These are phyloP conservation scores for Fusarium secorum DNA, from an alignment of 2,329 filamentous ascomycete genomes.

Conservation along the genomic window DNA sequence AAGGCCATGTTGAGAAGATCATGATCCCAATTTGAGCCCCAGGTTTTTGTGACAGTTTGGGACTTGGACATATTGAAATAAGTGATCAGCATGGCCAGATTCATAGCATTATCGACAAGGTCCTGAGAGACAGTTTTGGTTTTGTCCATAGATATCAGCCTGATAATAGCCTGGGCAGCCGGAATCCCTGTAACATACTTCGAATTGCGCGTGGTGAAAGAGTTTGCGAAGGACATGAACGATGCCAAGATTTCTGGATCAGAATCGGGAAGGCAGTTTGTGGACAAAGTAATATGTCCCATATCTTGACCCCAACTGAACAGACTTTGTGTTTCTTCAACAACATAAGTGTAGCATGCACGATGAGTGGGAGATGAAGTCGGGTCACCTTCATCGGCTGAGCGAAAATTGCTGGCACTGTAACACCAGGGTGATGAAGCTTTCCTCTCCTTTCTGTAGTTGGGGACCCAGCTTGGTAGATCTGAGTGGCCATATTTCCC, in stretches of 20 bases:
- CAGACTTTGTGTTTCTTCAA: neutral
- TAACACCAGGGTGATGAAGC: neutral
- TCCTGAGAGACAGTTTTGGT: neutral
- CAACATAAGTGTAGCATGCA: neutral
- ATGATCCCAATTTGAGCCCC: neutral
- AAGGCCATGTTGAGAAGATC: neutral
- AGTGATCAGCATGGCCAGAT: neutral
- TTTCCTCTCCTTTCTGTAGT: neutral
- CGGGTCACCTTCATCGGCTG: neutral
- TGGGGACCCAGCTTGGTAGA: conserved; percentile 5
- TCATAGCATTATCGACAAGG: neutral
- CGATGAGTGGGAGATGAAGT: neutral
- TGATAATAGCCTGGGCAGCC: neutral
- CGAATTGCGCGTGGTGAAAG: neutral
- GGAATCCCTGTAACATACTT: neutral
- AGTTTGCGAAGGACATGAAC: conserved; percentile 8
- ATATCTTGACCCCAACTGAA: neutral
- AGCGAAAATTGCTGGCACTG: neutral
- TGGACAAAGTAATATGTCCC: neutral
- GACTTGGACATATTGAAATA: neutral
- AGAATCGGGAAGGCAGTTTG: neutral
- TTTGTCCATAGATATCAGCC: neutral
- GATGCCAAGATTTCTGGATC: neutral
- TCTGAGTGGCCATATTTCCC: neutral
- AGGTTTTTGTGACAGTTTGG: neutral